Conservation (phyloP, 495 filamentous ascomycete species). For the Penicillium macrosclerotiorum region DNA sequence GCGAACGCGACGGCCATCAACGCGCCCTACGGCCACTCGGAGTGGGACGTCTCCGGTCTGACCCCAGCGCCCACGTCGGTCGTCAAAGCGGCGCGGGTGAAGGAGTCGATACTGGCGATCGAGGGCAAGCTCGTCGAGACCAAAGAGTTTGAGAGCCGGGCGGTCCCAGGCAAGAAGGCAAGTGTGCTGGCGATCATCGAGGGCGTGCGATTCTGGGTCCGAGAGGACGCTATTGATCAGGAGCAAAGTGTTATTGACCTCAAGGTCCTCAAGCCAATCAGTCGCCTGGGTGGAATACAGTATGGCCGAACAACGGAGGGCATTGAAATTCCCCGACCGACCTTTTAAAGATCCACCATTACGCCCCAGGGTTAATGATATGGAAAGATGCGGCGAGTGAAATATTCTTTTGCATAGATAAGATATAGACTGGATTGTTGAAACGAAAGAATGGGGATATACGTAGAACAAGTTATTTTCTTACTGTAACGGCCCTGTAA, state of each 20-base stretch:
- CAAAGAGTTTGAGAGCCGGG: conserved; percentile 71
- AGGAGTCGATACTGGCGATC: conserved; percentile 77
- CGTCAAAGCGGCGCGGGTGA: conserved; percentile 71
- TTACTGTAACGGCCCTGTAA: no score
- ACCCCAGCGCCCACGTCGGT: conserved; percentile 64
- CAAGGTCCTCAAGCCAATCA: conserved; percentile 68
- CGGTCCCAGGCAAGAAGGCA: conserved; percentile 66
- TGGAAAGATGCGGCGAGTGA: not conserved
- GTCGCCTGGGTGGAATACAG: conserved; percentile 78
- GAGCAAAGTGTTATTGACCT: conserved; percentile 70
- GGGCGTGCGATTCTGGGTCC: conserved; percentile 82
- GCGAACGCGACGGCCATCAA: conserved; percentile 79
- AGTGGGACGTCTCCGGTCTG: conserved; percentile 80
- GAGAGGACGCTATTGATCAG: conserved; percentile 85
- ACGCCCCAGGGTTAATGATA: not conserved
- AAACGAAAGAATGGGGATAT: no score
- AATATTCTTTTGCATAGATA: not conserved
- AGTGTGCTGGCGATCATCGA: conserved; percentile 77
- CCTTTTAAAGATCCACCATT: conserved; percentile 16
- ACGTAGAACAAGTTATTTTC: not conserved
- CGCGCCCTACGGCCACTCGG: conserved; percentile 71
- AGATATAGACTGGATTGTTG: no score
- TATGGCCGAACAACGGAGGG: conserved; percentile 71
- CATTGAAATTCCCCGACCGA: conserved; percentile 72
- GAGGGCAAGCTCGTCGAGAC: conserved; percentile 74